Base-by-base conservation (phyloP, 2,329 filamentous ascomycete genomes). In the Karstenula rhodostoma region DNA sequence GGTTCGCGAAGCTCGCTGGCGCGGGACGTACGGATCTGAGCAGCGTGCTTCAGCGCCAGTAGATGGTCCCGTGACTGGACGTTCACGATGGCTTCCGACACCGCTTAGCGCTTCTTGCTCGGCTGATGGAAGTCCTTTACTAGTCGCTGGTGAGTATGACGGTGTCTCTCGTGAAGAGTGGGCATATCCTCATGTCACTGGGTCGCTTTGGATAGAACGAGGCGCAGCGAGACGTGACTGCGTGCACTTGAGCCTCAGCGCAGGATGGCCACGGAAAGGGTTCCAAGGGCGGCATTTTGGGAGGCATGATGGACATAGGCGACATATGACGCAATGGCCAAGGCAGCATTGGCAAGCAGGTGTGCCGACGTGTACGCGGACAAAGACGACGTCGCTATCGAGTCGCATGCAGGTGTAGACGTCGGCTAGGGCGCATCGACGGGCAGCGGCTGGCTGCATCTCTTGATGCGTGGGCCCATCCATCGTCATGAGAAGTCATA, bases 231-330 rank as follows among this genome's bases (percentile, higher is more conserved):
- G 47, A 50, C 47, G n/a, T 33, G 47, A 22, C 8, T 10, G 27
- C 27, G n/a, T 50, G 47, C 47, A n/a, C 47, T 50, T 50, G 47
- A 50, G 47, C 47, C 47, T 50, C 47, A 50, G 27, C 47, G 13
- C 27, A 12, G 29, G 29, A 17, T 42, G 22, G 50, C 23, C 50
- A 43, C 35, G 4, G 15, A 19, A 42, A 4, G 12, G 19, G 4
- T 42, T 40, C 32, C 25, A 23, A 40, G 49, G 32, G 49, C n/a
- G 32, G 9, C 47, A 52, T 52, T 40, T 40, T 50, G 47, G 29
- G 27, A 23, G 13, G 47, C 22, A 43, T 53, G 35, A 29, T 10
- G 33, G 15, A 7, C 27, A 35, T 35, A 25, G 7, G 35, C 51
- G 37, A 33, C 42, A 23, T 32, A 55, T 55, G 52, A 55, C 52